Conservation (phyloP, 2,329 filamentous ascomycete species). For the Aureobasidium melanogenum region DNA sequence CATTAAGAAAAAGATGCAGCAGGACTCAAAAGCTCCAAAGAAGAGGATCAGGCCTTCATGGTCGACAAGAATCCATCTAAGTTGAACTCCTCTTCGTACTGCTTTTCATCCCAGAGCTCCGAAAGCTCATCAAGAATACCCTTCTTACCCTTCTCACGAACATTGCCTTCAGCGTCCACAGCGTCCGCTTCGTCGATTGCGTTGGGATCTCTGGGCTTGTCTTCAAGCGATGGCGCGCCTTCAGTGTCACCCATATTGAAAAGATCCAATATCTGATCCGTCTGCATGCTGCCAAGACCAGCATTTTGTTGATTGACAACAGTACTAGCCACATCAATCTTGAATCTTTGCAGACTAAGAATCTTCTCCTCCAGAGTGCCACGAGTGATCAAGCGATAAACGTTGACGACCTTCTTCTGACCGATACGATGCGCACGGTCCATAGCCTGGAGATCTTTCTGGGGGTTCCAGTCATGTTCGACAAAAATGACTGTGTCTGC, state of each 20-base stretch:
- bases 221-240: constrained; percentile 24
- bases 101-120: constrained; percentile 92
- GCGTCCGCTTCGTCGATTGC: constrained; percentile 73
- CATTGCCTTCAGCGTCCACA: constrained; percentile 70
- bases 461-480: constrained; percentile 98
- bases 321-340: constrained; percentile 95
- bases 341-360: constrained; percentile 90
- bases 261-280: constrained; percentile 92
- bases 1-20: not conserved
- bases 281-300: constrained; percentile 91
- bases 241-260: constrained; percentile 81
- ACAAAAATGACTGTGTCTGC: constrained; percentile 99
- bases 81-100: constrained; percentile 98
- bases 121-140: constrained; percentile 90
- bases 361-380: constrained; percentile 99
- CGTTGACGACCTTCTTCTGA: constrained; percentile 99
- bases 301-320: constrained; percentile 99
- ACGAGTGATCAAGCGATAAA: constrained; percentile 91
- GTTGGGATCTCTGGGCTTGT: constrained; percentile 41
- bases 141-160: constrained; percentile 92
- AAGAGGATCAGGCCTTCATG: constrained; percentile 55
- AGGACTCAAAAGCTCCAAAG: not conserved
- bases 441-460: constrained; percentile 98
- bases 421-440: constrained; percentile 96
- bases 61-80: constrained; percentile 89